Evolutionary conservation across 1,284 basidiomycete genomes (phyloP).

Genomic region (Ustilago lituana): DNA sequence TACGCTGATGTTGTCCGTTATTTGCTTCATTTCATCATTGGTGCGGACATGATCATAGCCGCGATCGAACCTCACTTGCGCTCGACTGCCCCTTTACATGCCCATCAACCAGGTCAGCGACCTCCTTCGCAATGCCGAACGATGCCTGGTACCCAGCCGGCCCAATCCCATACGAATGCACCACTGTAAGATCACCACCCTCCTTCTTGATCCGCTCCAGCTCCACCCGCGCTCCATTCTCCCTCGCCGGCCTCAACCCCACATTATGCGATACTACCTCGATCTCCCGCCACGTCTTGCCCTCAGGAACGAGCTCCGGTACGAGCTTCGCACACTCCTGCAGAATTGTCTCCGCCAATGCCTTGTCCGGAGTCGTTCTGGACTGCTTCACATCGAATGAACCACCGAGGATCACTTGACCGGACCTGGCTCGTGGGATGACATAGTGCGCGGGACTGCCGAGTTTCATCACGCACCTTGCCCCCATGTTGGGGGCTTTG

Average conservation of each 20-base stretch:
- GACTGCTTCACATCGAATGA: slow-evolving; percentile 69
- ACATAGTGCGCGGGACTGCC: slow-evolving; percentile 68
- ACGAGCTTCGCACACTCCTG: slow-evolving; percentile 63
- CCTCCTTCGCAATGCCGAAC: slow-evolving; percentile 62
- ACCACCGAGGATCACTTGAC: slow-evolving; percentile 73
- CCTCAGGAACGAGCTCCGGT: slow-evolving; percentile 49
- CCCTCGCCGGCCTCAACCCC: slow-evolving; percentile 51
- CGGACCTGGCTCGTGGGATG: slow-evolving; percentile 71
- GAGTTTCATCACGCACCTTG: slow-evolving; percentile 52
- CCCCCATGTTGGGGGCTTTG: slow-evolving; percentile 3
- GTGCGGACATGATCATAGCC: too few relatives aligned
- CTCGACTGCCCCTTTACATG: not conserved
- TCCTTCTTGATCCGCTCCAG: slow-evolving; percentile 11
- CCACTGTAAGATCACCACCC: slow-evolving; percentile 20
- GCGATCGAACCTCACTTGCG: not conserved
- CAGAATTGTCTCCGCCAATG: slow-evolving; percentile 70
- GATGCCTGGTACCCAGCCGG: slow-evolving; percentile 62
- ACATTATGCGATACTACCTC: slow-evolving; percentile 53
- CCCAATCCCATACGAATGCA: slow-evolving; percentile 59
- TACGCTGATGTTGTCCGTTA: too few relatives aligned
- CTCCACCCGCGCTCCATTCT: slow-evolving; percentile 52
- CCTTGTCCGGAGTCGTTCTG: slow-evolving; percentile 67
- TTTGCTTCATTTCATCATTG: too few relatives aligned
- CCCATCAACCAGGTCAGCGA: slow-evolving; percentile 43
- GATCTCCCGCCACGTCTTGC: slow-evolving; percentile 47